Percentiles rank a stretch among this genome's conserved stretches.
These are phyloP conservation scores for Puccinellia tenuiflora DNA, from an alignment of 176 grass and related monocot genomes.

Conservation along the genomic window DNA sequence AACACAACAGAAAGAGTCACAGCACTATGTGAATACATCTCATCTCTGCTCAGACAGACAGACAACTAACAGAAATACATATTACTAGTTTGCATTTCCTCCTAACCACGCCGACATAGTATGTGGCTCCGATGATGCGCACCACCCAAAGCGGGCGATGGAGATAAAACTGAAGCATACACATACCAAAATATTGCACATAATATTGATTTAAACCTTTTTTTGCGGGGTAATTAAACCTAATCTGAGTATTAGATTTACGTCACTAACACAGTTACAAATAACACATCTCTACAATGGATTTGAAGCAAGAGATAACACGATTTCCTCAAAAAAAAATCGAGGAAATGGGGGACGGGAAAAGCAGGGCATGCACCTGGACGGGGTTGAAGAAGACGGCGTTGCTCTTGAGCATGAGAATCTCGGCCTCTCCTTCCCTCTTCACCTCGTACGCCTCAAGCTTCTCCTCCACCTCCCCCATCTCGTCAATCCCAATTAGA, in stretches of 20 bases:
- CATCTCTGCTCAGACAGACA: neutral
- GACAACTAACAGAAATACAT: neutral
- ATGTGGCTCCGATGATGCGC: neutral
- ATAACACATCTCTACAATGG: neutral
- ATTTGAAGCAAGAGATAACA: neutral
- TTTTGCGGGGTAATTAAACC: no score
- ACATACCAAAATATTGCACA: neutral
- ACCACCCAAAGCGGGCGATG: neutral
- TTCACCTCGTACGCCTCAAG: slow-evolving; percentile 59
- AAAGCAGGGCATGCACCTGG: slow-evolving; percentile 40
- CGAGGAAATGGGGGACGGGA: neutral
- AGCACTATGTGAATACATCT: neutral
- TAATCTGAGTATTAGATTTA: neutral
- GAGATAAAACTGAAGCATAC: neutral
- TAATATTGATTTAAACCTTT: neutral
- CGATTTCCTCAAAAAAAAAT: neutral
- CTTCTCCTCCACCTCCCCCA: slow-evolving; percentile 54
- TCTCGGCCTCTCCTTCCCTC: slow-evolving; percentile 91
- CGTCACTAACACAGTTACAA: neutral
- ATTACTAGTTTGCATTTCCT: neutral
- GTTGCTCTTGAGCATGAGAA: slow-evolving; percentile 66
- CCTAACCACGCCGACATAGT: neutral
- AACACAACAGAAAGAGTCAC: neutral
- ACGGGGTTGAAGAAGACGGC: slow-evolving; percentile 86
- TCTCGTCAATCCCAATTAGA: neutral